Evolutionary conservation across 1,284 basidiomycete genomes (phyloP), one percentile per base, ranked within the genome.

Genomic region (Leccinum subrobustum): DNA sequence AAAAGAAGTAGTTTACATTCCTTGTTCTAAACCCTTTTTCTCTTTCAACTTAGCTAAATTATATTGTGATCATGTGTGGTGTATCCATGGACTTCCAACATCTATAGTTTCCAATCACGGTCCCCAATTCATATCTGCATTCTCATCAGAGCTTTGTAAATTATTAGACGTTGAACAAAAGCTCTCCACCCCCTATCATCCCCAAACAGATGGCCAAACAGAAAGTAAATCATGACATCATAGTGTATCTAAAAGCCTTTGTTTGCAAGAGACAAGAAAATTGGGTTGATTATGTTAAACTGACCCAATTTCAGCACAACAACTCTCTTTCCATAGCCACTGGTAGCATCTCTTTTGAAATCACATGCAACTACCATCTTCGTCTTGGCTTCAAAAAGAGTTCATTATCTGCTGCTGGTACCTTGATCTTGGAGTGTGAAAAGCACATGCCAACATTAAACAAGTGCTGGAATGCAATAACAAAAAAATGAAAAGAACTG

Each of bases 81-180:
- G n/a, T 8, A 44, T 9, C n/a, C n/a, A 44, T 0, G 1, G 42
- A 3, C 18, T 44, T 18, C 42, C 18, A 0, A 8, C 0, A 20
- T 18, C 42, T 1, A 44, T 44, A 0, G 9, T 44, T 1, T 44
- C 42, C 0, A 1, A 44, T 44, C 18, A 9, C 2, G 42, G 42
- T 11, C 42, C 42, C n/a, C 6, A 9, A 20, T 44, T 44, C 0
- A 0, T 44, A 6, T 44, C 42, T 1, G 42, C 8, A 0, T 44
- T 44, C 11, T 9, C 42, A 1, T 9, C 8, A 0, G 42, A 20
- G n/a, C 42, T 44, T 44, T 44, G 42, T n/a, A 20, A 44, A 11
- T 11, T 12, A 11, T 11, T 33, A 11, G 31, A 0, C 31, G 0
- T 33, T 0, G 0, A 33, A 4, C 31, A 33, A 12, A 33, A 33